These are phyloP conservation scores for Colletotrichum shisoi DNA, from an alignment of 2,329 filamentous ascomycete species.

Conservation along the genomic window DNA sequence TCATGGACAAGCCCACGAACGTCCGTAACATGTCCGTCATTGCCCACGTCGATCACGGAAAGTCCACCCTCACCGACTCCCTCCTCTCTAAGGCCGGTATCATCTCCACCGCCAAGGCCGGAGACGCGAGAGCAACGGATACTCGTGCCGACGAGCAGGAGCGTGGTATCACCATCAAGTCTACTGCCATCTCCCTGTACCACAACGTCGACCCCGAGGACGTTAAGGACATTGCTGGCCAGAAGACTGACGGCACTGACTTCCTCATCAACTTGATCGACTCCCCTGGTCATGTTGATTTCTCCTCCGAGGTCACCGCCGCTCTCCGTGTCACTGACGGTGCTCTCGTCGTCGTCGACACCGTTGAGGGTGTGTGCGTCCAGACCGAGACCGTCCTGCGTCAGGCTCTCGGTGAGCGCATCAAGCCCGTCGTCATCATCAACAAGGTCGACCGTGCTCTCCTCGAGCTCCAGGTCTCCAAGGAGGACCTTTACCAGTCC, in stretches of 20 bases:
- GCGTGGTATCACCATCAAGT: slow-evolving; percentile 99
- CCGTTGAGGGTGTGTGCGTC: slow-evolving; percentile 99
- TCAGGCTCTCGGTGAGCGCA: slow-evolving; percentile 99
- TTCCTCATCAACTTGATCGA: slow-evolving; percentile 99
- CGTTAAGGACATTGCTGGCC: slow-evolving; percentile 89
- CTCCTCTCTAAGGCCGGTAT: slow-evolving; percentile 99
- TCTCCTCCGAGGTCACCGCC: slow-evolving; percentile 99
- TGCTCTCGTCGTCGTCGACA: slow-evolving; percentile 99
- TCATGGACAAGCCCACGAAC: slow-evolving; percentile 82
- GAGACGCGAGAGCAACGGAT: slow-evolving; percentile 94
- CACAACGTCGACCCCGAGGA: slow-evolving; percentile 86
- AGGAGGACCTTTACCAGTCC: slow-evolving; percentile 99
- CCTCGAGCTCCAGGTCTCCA: slow-evolving; percentile 96
- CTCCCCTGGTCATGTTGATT: slow-evolving; percentile 99
- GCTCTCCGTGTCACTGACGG: slow-evolving; percentile 99
- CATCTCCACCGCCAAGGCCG: slow-evolving; percentile 96
- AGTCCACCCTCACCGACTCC: slow-evolving; percentile 99
- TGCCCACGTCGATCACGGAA: slow-evolving; percentile 99
- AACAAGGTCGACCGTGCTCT: slow-evolving; percentile 99
- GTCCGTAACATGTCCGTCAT: slow-evolving; percentile 99
- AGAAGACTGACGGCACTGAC: slow-evolving; percentile 88
- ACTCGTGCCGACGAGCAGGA: slow-evolving; percentile 98
- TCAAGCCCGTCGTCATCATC: slow-evolving; percentile 99
- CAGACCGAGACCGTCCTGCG: slow-evolving; percentile 99
- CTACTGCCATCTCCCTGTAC: slow-evolving; percentile 98